Percentiles rank a stretch among this genome's conserved stretches.
Evolutionary conservation across 768 basidiomycete genomes (phyloP).

Genomic region (Brasilioporus rufonigricans): DNA sequence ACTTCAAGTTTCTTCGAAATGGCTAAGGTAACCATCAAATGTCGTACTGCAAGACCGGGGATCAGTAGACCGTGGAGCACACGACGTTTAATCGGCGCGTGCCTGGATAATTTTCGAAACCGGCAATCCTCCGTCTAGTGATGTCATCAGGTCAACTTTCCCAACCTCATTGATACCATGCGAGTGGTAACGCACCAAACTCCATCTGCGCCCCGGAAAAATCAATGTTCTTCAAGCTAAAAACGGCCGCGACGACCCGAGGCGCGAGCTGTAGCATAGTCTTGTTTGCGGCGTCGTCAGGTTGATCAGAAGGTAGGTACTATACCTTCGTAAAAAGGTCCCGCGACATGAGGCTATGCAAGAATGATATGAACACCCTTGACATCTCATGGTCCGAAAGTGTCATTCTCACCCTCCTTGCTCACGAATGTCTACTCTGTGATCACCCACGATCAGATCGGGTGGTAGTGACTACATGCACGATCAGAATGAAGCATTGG

Average conservation of each 20-base stretch:
- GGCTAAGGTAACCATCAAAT: conserved; percentile 21
- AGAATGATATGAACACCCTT: not conserved
- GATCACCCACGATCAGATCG: conserved; percentile 3
- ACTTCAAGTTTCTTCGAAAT: no score
- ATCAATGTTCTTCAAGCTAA: conserved; percentile 40
- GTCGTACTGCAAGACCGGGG: conserved; percentile 9
- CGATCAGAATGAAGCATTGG: not conserved
- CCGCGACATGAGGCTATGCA: conserved; percentile 33
- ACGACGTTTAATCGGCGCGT: not conserved
- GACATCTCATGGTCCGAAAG: not conserved
- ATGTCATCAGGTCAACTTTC: not conserved
- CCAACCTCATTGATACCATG: not conserved
- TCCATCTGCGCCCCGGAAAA: conserved; percentile 3
- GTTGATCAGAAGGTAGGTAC: not conserved
- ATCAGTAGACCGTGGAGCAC: not conserved
- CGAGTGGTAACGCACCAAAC: conserved; percentile 9
- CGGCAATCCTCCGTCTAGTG: conserved; percentile 12
- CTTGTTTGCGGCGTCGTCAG: conserved; percentile 15
- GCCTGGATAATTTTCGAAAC: conserved; percentile 22
- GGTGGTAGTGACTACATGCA: conserved; percentile 5
- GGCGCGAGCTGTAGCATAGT: conserved; percentile 38
- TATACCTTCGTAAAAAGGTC: conserved; percentile 23
- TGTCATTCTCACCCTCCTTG: conserved; percentile 21
- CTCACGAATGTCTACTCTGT: conserved; percentile 6
- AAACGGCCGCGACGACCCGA: conserved; percentile 42